Base-by-base conservation (phyloP, 768 basidiomycete species). In the Tricholoma sp. region DNA sequence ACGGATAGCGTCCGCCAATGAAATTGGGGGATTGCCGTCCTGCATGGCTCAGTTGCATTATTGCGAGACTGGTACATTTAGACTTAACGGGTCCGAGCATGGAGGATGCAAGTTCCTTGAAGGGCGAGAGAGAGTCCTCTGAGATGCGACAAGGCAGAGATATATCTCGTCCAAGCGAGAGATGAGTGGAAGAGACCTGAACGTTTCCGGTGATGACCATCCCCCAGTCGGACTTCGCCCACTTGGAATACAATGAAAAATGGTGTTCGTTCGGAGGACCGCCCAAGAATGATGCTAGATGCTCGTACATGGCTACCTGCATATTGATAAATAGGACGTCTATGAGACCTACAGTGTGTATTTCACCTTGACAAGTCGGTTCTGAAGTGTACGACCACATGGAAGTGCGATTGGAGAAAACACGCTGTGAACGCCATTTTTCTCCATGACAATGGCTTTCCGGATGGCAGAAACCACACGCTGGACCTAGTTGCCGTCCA, bases 251-350 rank as follows among this genome's bases (percentile, higher is more conserved):
- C 27, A 97, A 76, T 0, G 71, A 64, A 34, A 78, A 65, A 67
- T 94, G 89, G 45, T 75, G 68, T 12, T 72, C 63, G 60, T 89
- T 91, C 0, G 94, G 94, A 9, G 81, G 79, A 0, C 91, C 91
- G 19, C 91, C 89, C 9, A 73, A 72, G 29, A 86, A 74, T 3
- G 69, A 61, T 0, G 86, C 81, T 9, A 96, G 75, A 64, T 92
- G 87, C 69, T 98, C 95, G 61, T 94, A 95, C 81, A 95, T 78
- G 0, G 95, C 86, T n/a, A 83, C 91, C 93, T 98, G 63, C 4
- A 9, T 10, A 16, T n/a, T 49, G 53, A 56, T 55, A 37, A 50
- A 22, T 12, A 19, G 45, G 24, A 31, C 21, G 21, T 35, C 43
- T 29, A 21, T 46, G 16, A 16, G 12, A 34, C 31, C 11, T 9